Conservation (phyloP, 1,284 basidiomycete genomes). For the Phylloporus sp. region DNA sequence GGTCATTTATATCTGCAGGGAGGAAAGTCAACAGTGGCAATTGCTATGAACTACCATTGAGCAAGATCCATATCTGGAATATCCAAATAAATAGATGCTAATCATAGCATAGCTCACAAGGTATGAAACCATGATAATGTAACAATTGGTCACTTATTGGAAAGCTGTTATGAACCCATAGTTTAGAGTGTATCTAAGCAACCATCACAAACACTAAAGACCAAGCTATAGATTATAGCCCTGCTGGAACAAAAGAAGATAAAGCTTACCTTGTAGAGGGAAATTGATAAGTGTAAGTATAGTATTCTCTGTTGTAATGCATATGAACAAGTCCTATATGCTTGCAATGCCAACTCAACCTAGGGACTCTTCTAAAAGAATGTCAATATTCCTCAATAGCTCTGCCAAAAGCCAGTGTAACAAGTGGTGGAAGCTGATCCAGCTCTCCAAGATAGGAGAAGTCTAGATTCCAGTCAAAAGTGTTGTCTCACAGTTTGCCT, state of each 20-base stretch:
- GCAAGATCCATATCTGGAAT: too few relatives aligned
- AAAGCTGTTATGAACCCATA: constrained; percentile 98
- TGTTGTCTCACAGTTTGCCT: too few relatives aligned
- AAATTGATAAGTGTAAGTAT: constrained; percentile 84
- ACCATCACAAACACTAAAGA: constrained; percentile 80
- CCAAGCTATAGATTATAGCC: constrained; percentile 9
- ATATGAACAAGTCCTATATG: constrained; percentile 64
- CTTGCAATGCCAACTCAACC: constrained; percentile 53
- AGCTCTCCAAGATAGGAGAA: constrained; percentile 78
- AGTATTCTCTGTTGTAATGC: constrained; percentile 62
- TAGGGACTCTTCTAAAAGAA: constrained; percentile 62
- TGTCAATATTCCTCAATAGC: constrained; percentile 80
- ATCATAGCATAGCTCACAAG: constrained; percentile 96
- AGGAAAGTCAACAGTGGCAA: too few relatives aligned
- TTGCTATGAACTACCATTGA: too few relatives aligned
- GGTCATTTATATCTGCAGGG: too few relatives aligned
- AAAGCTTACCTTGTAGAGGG: constrained; percentile 75
- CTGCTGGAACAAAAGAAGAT: background rate
- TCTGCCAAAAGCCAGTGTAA: constrained; percentile 93
- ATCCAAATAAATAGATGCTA: constrained; percentile 97
- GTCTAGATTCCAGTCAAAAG: too few relatives aligned
- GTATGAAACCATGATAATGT: constrained; percentile 95
- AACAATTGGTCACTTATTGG: constrained; percentile 95
- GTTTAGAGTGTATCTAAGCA: constrained; percentile 93
- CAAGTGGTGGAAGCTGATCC: constrained; percentile 95